Conservation (phyloP, 1,139 yeast species). For the Sugiyamaella paludigena region DNA sequence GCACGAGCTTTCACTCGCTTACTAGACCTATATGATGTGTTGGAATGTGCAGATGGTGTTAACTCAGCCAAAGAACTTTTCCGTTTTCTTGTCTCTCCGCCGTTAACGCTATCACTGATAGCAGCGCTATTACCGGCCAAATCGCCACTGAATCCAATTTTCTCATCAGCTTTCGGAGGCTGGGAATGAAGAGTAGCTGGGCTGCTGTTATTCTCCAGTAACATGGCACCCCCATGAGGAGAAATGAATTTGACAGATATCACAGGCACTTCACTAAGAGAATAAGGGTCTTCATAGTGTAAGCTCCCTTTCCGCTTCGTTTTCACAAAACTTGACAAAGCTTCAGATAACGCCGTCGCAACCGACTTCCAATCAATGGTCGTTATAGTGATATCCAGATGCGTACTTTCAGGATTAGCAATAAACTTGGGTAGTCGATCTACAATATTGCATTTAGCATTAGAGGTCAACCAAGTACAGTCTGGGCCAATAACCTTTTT, state of each 20-base stretch:
- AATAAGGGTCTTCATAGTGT: constrained; percentile 30
- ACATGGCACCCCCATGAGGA: constrained; percentile 18
- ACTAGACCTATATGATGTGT: constrained; percentile 25
- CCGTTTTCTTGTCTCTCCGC: constrained; percentile 12
- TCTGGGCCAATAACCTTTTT: constrained; percentile 9
- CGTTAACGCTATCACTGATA: background rate
- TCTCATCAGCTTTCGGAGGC: no score
- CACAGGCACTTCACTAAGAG: constrained; percentile 22
- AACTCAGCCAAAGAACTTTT: constrained; percentile 10
- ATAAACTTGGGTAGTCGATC: constrained; percentile 17
- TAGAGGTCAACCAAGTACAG: constrained; percentile 24
- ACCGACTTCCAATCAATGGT: constrained; percentile 32
- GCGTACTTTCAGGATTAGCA: constrained; percentile 11
- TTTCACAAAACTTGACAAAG: constrained; percentile 20
- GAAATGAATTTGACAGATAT: constrained; percentile 26
- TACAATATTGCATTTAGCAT: constrained; percentile 11
- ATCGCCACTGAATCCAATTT: no score
- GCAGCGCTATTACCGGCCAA: no score
- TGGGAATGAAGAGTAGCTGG: no score
- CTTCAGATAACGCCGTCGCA: constrained; percentile 27
- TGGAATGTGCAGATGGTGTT: constrained; percentile 8
- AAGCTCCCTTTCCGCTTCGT: constrained; percentile 21
- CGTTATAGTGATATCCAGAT: constrained; percentile 24
- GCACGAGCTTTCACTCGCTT: constrained; percentile 32
- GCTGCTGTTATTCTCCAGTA: no score